Evolutionary conservation across 345 rosid genomes (phyloP), one percentile per base, ranked within the genome.

Genomic region (Gossypioides kirkii): DNA sequence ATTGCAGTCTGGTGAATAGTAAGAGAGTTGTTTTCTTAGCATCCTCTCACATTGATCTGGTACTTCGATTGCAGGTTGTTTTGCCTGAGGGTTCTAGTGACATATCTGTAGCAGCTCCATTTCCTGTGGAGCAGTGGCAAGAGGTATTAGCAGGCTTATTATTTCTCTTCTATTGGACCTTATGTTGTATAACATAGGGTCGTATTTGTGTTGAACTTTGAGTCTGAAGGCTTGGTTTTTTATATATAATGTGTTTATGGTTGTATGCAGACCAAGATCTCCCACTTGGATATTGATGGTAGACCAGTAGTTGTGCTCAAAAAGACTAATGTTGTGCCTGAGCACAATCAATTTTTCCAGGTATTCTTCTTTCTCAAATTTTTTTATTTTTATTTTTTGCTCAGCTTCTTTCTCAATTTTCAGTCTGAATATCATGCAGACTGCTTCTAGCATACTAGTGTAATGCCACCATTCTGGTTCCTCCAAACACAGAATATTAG

Each of bases 271-370:
- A 83, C 81, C 74, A 96, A 93, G 75, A 62, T 87, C 43, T 96
- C 96, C n/a, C 97, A 91, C 82, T 87, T 96, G 82, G 99, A 96
- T 78, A 77, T 91, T 73, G 87, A 77, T 73, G 98, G 99, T 70
- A 87, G 98, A 80, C 97, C 96, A 53, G 98, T 93, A 73, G 76
- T 79, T 79, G 91, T 86, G 72, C 87, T 93, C 26, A 87, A 91
- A 81, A 96, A 91, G 85, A 71, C 73, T 71, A 91, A 91, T 56
- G 92, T 83, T 72, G 96, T 91, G 72, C 93, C 97, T 13, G 96
- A 96, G 89, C 98, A 89, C 80, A 90, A 91, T 83, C 96, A 88
- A 74, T 87, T 32, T 32, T 32, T 96, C 79, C 98, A 93, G 98
- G 99, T 96, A 86, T 66, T 42, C 36, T 13, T 46, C 56, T 59